phyloP scores from a whole-genome alignment of 345 rosid genomes.

The Ceriops decandra region DNA sequence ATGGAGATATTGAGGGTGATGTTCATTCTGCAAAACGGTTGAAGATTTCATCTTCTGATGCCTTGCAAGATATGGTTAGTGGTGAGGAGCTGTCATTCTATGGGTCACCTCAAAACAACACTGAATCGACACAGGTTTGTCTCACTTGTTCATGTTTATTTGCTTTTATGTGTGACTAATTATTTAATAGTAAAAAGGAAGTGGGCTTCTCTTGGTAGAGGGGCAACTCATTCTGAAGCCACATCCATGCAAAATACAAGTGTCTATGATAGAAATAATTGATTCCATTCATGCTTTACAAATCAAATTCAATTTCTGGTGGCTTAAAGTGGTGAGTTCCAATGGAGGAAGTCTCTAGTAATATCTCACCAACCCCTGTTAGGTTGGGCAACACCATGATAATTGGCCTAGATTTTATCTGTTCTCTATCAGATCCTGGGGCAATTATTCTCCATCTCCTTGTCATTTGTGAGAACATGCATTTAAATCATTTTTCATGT shows the following conservation, averaged over 20 bases:
- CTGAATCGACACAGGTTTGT: constrained; percentile 82
- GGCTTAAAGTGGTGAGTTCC: neutral
- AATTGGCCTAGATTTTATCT: no score
- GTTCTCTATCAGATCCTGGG: no score
- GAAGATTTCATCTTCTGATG: constrained; percentile 72
- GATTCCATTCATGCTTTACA: no score
- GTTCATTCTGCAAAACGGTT: constrained; percentile 68
- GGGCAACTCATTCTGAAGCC: neutral
- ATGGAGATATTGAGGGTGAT: constrained; percentile 91
- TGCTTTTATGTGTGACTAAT: constrained; percentile 5
- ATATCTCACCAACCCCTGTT: neutral
- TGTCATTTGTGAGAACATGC: neutral
- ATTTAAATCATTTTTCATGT: neutral
- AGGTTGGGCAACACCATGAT: no score
- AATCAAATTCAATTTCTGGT: no score
- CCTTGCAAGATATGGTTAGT: constrained; percentile 78
- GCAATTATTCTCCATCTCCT: neutral
- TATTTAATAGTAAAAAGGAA: neutral
- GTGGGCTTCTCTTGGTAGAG: neutral
- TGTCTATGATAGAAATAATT: no score
- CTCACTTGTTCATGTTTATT: constrained; percentile 3
- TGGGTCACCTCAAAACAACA: constrained; percentile 69
- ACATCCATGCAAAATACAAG: neutral
- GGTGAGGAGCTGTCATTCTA: constrained; percentile 91
- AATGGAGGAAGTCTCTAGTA: neutral